These are phyloP conservation scores for Hypholoma fasciculare DNA, from an alignment of 768 basidiomycete species.

Conservation along the genomic window DNA sequence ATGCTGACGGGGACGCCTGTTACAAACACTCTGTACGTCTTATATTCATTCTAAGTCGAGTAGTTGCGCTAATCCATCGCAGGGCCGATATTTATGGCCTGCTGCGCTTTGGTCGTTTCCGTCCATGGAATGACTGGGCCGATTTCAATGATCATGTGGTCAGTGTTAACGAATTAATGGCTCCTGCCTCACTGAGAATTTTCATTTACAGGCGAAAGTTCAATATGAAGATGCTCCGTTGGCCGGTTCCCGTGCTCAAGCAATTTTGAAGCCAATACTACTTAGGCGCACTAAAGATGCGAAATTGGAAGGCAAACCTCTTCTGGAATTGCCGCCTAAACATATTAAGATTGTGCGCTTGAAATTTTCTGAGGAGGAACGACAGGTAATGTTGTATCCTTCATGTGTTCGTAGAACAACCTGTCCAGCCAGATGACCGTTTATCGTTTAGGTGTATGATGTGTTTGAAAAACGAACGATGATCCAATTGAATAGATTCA, in stretches of 20 bases:
- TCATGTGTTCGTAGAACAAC: background rate
- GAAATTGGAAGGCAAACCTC: conserved; percentile 62
- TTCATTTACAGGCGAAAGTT: conserved; percentile 40
- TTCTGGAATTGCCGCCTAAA: conserved; percentile 64
- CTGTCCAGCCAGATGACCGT: background rate
- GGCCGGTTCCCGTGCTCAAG: conserved; percentile 68
- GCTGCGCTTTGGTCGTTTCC: conserved; percentile 66
- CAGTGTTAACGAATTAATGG: conserved; percentile 13
- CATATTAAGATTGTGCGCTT: conserved; percentile 58
- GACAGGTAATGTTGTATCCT: conserved; percentile 39
- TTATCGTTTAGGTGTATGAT: conserved; percentile 45
- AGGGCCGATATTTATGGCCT: conserved; percentile 74
- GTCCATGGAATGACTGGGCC: conserved; percentile 74
- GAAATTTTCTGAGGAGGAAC: conserved; percentile 66
- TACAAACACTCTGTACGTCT: conserved; percentile 62
- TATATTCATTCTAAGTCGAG: background rate
- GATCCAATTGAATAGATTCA: conserved; percentile 58
- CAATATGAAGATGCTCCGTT: conserved; percentile 59
- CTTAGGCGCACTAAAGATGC: conserved; percentile 77
- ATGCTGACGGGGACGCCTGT: conserved; percentile 78
- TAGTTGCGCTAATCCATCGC: background rate
- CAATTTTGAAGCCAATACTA: conserved; percentile 63
- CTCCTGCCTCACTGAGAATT: background rate
- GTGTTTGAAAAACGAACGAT: conserved; percentile 55
- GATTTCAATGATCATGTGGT: conserved; percentile 62